Conservation (phyloP, 78 protist species). For the Dictyostelium brefeldianum region DNA sequence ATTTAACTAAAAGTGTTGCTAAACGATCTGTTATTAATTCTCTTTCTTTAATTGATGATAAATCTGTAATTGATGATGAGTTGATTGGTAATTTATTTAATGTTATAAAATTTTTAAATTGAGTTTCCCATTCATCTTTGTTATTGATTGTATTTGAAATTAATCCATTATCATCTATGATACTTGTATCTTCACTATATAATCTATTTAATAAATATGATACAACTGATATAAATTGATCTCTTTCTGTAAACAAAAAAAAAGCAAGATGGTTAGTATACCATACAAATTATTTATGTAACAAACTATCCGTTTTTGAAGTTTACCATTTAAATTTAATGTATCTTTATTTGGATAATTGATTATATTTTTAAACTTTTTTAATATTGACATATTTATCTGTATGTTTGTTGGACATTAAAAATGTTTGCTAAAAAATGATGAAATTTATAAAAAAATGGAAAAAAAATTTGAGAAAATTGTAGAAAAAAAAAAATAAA, state of each 20-base stretch:
- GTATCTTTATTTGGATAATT: slow-evolving; percentile 10
- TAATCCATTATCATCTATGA: neutral
- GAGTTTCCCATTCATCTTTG: slow-evolving; percentile 38
- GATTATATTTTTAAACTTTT: neutral
- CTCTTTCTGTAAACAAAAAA: slow-evolving; percentile 29
- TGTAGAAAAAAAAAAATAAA: neutral
- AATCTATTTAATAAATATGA: slow-evolving; percentile 21
- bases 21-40: slow-evolving; percentile 1
- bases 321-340: slow-evolving; percentile 3
- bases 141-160: neutral
- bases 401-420: too few species aligned
- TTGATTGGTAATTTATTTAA: neutral
- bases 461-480: neutral
- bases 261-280: neutral
- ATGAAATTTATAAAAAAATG: neutral
- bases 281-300: too few species aligned
- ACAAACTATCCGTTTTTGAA: too few species aligned
- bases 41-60: slow-evolving; percentile 14
- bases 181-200: neutral
- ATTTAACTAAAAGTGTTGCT: slow-evolving; percentile 16
- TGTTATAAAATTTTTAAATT: neutral
- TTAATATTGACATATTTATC: neutral
- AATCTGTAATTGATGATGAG: neutral
- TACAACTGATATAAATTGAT: slow-evolving; percentile 35
- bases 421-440: too few species aligned